Base-by-base conservation (phyloP, 192 early-diverging fungal genomes). In the Mortierella hygrophila region DNA sequence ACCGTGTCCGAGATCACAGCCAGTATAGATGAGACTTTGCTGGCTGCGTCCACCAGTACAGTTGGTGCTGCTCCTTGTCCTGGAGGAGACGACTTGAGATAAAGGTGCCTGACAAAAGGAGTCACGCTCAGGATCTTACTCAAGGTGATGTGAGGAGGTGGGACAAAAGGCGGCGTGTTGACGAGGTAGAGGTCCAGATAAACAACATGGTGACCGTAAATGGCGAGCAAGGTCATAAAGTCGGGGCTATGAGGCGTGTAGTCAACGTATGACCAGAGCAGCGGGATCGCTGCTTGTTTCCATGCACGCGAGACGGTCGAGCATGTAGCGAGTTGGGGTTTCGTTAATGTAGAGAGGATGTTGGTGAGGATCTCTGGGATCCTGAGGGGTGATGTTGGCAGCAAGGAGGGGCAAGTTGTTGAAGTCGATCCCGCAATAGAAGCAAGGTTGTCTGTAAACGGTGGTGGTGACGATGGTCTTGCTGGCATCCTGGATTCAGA, bases 311-410 rank as follows among this genome's bases (percentile, higher is more conserved):
- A 52, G 49, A 82, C 70, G 5, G 47, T 68, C 0, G 46, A 57
- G 8, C 55, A 29, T 20, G 54, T 10, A 6, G 74, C 47, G 38
- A 82, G 74, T n/a, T 76, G 68, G 15, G 32, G 18, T 32, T n/a
- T 47, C 60, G 69, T 76, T 2, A 82, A 69, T n/a, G 32, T 49
- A 0, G 74, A 46, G 49, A 75, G 44, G 74, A 72, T 76, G 13
- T 70, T 44, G 40, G 70, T 35, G 3, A 76, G 74, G 29, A 76
- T 68, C 46, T 72, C 80, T 0, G 74, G 80, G 26, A 76, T 71
- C 2, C 41, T 68, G 2, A 76, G 10, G 6, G 80, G 80, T 6
- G 18, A n/a, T 11, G 73, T 37, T 18, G 21, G n/a, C 6, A 52
- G 11, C 1, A 72, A 16, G 47, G 23, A 47, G 23, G 55, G 29